phyloP scores from a whole-genome alignment of 306 rosid genomes.

The Alnus rubra region DNA sequence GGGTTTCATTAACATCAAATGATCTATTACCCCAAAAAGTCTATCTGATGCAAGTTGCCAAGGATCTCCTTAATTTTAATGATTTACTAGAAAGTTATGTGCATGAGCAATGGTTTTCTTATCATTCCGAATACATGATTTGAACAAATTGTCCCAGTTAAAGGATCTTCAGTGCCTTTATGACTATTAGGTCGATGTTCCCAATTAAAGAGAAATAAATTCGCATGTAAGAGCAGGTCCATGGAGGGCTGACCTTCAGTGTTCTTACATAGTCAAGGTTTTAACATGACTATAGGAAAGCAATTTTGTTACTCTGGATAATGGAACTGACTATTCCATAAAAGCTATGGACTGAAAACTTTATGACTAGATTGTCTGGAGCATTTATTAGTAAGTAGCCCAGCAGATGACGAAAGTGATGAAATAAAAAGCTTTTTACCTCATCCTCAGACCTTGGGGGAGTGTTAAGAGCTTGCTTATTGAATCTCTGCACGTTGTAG shows the following conservation, averaged over 20 bases:
- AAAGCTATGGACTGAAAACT: neutral
- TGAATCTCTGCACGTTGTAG: constrained; percentile 81
- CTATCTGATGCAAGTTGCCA: neutral
- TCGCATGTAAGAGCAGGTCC: too few relatives aligned
- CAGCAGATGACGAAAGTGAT: neutral
- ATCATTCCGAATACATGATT: neutral
- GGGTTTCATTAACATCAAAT: neutral
- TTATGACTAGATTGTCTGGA: neutral
- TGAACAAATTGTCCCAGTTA: neutral
- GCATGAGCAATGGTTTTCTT: neutral
- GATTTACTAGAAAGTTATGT: neutral
- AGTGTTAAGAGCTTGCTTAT: constrained; percentile 69
- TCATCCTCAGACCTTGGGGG: constrained; percentile 79
- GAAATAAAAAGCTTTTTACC: constrained; percentile 43
- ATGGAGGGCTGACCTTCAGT: too few relatives aligned
- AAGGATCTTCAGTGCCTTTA: neutral
- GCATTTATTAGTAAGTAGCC: neutral
- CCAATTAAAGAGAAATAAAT: neutral
- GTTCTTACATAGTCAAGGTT: neutral
- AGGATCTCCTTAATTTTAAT: neutral
- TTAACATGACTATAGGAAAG: neutral
- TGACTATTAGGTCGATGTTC: neutral
- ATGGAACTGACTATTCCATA: neutral
- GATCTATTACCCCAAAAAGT: neutral
- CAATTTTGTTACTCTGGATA: neutral